Evolutionary conservation across 2,329 filamentous ascomycete genomes (phyloP), one percentile per base, ranked within the genome.

Genomic region (Alternaria novae-zelandiae): DNA sequence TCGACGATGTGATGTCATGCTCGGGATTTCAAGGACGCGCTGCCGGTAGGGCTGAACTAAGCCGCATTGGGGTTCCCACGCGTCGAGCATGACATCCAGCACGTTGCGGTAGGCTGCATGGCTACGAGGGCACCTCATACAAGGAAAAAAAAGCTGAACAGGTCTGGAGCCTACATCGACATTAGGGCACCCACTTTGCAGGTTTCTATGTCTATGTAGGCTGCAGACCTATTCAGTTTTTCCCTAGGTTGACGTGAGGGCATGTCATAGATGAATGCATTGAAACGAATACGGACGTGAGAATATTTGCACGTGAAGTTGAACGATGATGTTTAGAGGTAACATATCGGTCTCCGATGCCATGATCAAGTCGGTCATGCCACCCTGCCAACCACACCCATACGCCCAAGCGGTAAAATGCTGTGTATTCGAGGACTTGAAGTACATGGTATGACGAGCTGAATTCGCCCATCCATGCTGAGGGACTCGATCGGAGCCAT

Each of bases 1-100:
- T 55, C 57, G 32, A 53, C 55, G 28, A 30, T 59, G 55, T 69
- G 65, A 70, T 63, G 63, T 68, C 65, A 67, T 61, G 46, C 43
- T 53, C 55, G 53, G 47, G 43, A 50, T 58, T 46, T 43, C 13
- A 32, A 20, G 43, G 46, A 41, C n/a, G 15, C 43, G 23, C 28
- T 51, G 26, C 36, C 36, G 54, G 17, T 50, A 63, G 41, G 60
- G 63, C 53, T 50, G 54, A 44, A 51, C 60, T 61, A 61, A 30
- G 59, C 28, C 50, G 25, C 26, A 46, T 54, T 47, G 13, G 49
- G 28, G 13, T 15, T 36, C 21, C 26, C 23, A 36, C 28, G 28
- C 17, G 28, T n/a, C 49, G 28, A 47, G 45, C 45, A 47, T n/a
- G 44, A 46, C 36, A 41, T 41, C 21, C 21, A 8, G 17, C 26